Conservation (phyloP, 2,329 filamentous ascomycete species). For the Stachybotrys elegans region DNA sequence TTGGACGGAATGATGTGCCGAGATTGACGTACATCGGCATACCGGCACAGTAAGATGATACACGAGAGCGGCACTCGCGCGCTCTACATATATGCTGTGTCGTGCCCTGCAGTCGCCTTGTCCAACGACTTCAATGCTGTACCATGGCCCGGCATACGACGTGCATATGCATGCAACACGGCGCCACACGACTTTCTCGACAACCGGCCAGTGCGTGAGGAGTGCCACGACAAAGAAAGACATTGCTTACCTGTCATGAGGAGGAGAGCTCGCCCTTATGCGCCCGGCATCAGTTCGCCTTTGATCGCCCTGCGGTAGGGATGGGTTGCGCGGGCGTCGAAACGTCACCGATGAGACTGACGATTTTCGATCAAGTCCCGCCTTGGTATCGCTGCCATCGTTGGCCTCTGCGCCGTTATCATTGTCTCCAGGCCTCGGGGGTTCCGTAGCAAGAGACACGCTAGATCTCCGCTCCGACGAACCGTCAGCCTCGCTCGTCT, state of each 20-base stretch:
- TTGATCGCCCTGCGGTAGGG: slow-evolving; percentile 42
- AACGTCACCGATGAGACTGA: slow-evolving; percentile 46
- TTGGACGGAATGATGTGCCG: too few relatives aligned
- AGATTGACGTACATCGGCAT: too few relatives aligned
- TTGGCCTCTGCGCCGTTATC: slow-evolving; percentile 20
- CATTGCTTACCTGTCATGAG: slow-evolving; percentile 41
- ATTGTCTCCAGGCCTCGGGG: slow-evolving; percentile 18
- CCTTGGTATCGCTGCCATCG: slow-evolving; percentile 19
- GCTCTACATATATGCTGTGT: too few relatives aligned
- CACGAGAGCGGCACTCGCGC: too few relatives aligned
- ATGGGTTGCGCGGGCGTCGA: slow-evolving; percentile 35
- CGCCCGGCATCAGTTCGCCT: slow-evolving; percentile 37
- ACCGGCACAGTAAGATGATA: too few relatives aligned
- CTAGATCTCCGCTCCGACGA: slow-evolving; percentile 25
- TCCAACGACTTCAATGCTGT: too few relatives aligned
- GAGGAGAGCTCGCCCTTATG: slow-evolving; percentile 42
- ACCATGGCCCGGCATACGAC: too few relatives aligned
- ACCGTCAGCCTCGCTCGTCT: slow-evolving; percentile 24
- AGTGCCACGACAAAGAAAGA: too few relatives aligned
- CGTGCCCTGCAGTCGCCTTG: too few relatives aligned
- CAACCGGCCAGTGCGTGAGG: too few relatives aligned
- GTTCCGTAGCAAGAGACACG: slow-evolving; percentile 28
- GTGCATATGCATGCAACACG: too few relatives aligned
- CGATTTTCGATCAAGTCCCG: slow-evolving; percentile 34
- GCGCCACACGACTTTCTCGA: too few relatives aligned